Base-by-base conservation (phyloP, 805 yeast genomes). In the Candida peoriensis region DNA sequence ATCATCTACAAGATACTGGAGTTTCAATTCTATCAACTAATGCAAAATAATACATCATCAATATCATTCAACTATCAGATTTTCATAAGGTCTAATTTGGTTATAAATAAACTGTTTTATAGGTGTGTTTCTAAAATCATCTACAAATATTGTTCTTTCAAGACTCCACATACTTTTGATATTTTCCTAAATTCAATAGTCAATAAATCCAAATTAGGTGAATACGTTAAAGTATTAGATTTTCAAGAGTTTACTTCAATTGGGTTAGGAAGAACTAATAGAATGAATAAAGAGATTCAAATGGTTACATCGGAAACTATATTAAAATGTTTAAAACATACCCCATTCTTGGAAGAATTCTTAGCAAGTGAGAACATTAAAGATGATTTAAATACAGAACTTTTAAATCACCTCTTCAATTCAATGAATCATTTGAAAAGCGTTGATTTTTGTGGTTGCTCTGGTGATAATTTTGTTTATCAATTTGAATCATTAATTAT, bases 261-360 rank as follows among this genome's bases (percentile, higher is more conserved):
- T 32, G 96, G 96, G 0, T 67, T 88, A 31, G 96, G 96, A 3
- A 68, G 96, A 44, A 83, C 96, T 0, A 86, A 84, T 9, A 72
- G 81, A 47, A 88, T 88, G 95, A 89, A 84, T 60, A 80, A 76
- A 57, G 94, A 84, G 58, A 88, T 88, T 47, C 94, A 88, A 58
- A 84, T 85, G 84, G 86, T 88, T 26, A 88, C 96, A 1, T 68
- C 80, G 26, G 62, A 64, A 19, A 88, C 96, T 3, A 76, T 88
- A 17, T 57, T 73, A 30, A 65, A 74, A 16, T 84, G 86, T 38
- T 64, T 88, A 20, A 52, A 59, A 33, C 57, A 74, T 38, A 78
- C 84, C 1, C 82, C 86, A 0, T 78, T 81, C 44, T 60, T 89
- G 33, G 61, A 74, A 9, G 96, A 88, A 55, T 86, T 89, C 55